Evolutionary conservation across 257 asterid genomes (phyloP), one percentile per base, ranked within the genome.

Genomic region (Nyctanthes arbortristis): DNA sequence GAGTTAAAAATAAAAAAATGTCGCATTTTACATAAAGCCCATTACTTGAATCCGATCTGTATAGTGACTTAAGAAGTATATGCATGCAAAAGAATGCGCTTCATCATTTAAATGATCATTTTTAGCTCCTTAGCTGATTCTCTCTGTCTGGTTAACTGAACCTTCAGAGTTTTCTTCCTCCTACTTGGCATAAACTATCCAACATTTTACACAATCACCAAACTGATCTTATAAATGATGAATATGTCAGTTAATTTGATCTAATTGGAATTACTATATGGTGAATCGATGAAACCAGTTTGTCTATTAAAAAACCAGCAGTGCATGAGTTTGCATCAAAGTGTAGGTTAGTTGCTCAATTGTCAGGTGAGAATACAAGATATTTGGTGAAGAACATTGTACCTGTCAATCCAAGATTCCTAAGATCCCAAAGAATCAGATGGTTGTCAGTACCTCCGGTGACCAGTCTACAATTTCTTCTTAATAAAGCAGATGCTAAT

Each of bases 381-480:
- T 22, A 22, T 52, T 20, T 24, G 5, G 59, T 2, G 7, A 22
- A 52, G 16, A 65, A 5, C 7, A 2, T 16, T 20, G 16, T 62
- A 80, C 98, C 98, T 78, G 96, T 87, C 72, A 90, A 81, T 56
- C 96, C 97, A 56, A 87, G 78, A 67, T 81, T 81, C 73, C 97
- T 84, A 45, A 93, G 84, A 87, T 93, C 97, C 97, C 97, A 93
- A 73, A 93, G 88, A 79, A 93, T 64, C 83, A 89, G 73, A 81
- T 89, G 97, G 74, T 86, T 91, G 82, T 91, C 99, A 22, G 96
- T 89, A 67, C 96, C 99, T 27, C 96, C 96, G 29, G 96, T 89
- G 56, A 91, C 86, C 63, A 93, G 77, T 73, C 84, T 86, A 73
- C 92, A 90, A 55, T 84, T 83, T 81, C 89, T 85, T 68, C 84